Base-by-base conservation (phyloP, 768 basidiomycete genomes). In the Trametes sanguinea region DNA sequence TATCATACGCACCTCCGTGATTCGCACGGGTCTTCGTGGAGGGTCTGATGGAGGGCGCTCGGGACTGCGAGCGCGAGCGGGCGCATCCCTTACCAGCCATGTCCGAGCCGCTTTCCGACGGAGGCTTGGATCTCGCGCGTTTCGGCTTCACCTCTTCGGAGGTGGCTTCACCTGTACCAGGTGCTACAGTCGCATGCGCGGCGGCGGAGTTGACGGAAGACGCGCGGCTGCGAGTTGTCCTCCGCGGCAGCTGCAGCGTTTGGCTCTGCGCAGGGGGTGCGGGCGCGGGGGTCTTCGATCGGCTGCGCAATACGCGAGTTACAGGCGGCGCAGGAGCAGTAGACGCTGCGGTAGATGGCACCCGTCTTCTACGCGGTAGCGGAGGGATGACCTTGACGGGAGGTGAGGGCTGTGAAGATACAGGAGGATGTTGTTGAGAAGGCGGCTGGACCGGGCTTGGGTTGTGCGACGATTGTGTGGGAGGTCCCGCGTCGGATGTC, bases 241-340 rank as follows among this genome's bases (percentile, higher is more conserved):
- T 30, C 46, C 64, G 27, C 35, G 55, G 63, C 1, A 61, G 43
- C 37, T 54, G 54, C 32, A 40, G 39, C 0, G 11, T 27, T 9
- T 13, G 40, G 2, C 16, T 42, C 13, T 43, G 63, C 14, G 37
- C 16, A 17, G 63, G 35, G 35, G 35, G 54, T 2, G 46, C 17
- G 9, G 56, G 52, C 7, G 64, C 64, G 14, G 60, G 64, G 0
- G 60, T 58, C 48, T 35, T 57, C 14, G 63, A 64, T 9, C 57
- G 27, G 33, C 55, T 51, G 14, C 58, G 62, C 14, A 58, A 44
- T 2, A 45, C 39, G 46, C 63, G 63, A 1, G 53, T 32, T 11
- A 11, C 35, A 35, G 42, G 16, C 3, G 57, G 46, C 14, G 37
- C 14, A 17, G 46, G 30, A 33, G 46, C 35, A 14, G 44, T 29